Evolutionary conservation across 1,139 yeast species (phyloP), one percentile per base, ranked within the genome.

Genomic region (Magnusiomyces ingens): DNA sequence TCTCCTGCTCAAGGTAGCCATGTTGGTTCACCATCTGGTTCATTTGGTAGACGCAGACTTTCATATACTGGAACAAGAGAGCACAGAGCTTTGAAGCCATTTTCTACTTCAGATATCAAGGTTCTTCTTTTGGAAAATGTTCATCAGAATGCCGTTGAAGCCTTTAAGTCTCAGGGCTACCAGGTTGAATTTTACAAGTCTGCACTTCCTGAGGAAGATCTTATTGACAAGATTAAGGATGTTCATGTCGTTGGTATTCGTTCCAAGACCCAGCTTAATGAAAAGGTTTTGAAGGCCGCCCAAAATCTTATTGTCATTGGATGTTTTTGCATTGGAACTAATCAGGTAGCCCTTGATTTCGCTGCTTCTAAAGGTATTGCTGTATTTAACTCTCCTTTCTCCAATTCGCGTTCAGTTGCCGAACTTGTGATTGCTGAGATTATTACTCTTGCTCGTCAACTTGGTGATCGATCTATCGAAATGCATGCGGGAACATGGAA

Each of bases 241-340:
- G 96, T 90, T 50, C 98, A 93, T 69, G 99, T 96, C 58, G 83
- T 93, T 68, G 99, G 99, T 73, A 91, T 93, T 67, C 87, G 99
- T 76, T 91, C 98, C 58, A 93, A 94, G 76, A 93, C 99, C 54
- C 86, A 84, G 71, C 78, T 93, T 66, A 88, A 93, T 42, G 85
- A 81, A 63, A 83, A 81, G 58, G 81, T 93, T 41, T 77, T 93
- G 64, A 78, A 81, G 60, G 88, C 86, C 63, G 99, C 99, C 53
- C 85, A 84, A 69, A 88, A 93, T 74, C 78, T 93, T 71, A 89
- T 88, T 37, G 91, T 82, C 46, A 77, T 94, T 71, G 99, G 99
- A 55, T 93, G 99, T 76, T 93, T 93, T 85, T 93, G 99, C 78
- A 93, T 93, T 65, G 99, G 99, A 67, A 94, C 99, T 56, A 93